A percentile compares a stretch with the other conserved stretches of the same genome.
phyloP scores from a whole-genome alignment of 768 basidiomycete genomes.

The Dioszegia hungarica region DNA sequence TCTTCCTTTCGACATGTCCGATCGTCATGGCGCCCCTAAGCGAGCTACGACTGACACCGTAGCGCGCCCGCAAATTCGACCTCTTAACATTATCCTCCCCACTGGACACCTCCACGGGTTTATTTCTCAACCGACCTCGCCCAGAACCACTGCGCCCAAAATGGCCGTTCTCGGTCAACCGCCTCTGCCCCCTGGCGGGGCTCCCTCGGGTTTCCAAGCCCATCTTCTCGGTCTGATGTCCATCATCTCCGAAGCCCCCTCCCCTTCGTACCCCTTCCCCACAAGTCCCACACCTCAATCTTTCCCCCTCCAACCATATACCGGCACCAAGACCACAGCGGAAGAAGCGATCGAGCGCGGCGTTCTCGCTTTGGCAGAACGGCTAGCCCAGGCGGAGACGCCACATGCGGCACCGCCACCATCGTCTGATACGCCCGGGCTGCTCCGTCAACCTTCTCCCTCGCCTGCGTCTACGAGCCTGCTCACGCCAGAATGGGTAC shows the following conservation, averaged over 20 bases:
- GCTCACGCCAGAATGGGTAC: conserved; percentile 39
- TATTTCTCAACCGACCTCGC: not conserved
- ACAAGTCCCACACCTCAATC: not conserved
- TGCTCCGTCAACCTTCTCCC: not conserved
- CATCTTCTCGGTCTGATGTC: conserved; percentile 33
- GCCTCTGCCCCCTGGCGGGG: not conserved
- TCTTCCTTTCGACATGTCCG: too few species aligned
- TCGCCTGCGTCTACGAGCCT: conserved; percentile 7
- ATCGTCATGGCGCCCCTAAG: not conserved
- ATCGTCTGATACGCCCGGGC: conserved; percentile 2
- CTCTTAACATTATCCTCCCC: not conserved
- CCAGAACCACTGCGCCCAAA: not conserved
- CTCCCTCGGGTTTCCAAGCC: conserved; percentile 17
- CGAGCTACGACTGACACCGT: not conserved
- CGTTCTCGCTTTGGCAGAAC: conserved; percentile 26
- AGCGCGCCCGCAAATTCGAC: not conserved
- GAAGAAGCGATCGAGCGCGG: conserved; percentile 38
- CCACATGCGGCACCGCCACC: not conserved
- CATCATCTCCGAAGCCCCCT: conserved; percentile 30
- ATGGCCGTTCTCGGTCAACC: not conserved
- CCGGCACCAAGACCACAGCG: conserved; percentile 28
- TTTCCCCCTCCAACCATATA: not conserved
- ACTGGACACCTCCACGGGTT: not conserved
- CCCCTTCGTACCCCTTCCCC: conserved; percentile 40
- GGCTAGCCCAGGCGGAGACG: conserved; percentile 28